Evolutionary conservation across 108 stramenopile genomes (phyloP), one percentile per base, ranked within the genome.

Genomic region (Fistulifera solaris): DNA sequence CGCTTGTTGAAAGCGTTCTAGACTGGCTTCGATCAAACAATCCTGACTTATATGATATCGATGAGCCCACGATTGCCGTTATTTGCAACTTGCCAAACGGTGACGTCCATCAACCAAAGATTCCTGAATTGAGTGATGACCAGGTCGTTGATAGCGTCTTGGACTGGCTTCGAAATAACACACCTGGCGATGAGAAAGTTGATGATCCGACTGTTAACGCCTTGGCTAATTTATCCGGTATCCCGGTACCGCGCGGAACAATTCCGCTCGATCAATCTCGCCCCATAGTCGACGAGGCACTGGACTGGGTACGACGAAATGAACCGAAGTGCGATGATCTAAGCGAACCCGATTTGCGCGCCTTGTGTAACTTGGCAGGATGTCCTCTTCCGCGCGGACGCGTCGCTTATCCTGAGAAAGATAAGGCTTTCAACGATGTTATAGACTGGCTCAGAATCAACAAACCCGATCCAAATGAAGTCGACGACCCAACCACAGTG

Each of bases 91-190:
- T 45, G 21, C 19, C 44, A 19, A 18, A 67, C 41, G 19, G 16
- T 21, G 44, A 45, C 11, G 44, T 4, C 6, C 16, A 8, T 45
- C 44, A 45, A 3, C 31, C 31, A 8, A 8, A 3, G 6, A 8
- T 35, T 3, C 8, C 31, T 8, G 8, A 3, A 35, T 8, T 8
- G 8, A 35, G 6, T 8, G 31, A 35, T 3, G 19, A 57, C 22
- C 17, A 42, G 42, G 23, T 38, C 2, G 17, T 57, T 14, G 56
- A 57, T 14, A 19, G 26, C 41, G 40, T 14, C 1, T 13, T 59
- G 25, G 28, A 48, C 24, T 68, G 67, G 67, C 23, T 68, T 35
- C 54, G 67, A 12, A 61, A 68, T 28, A 49, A 62, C 16, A 52
- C 31, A 11, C n/a, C 56, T 6, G 19, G 46, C 25, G 52, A 31